These are phyloP conservation scores for Tetraselmis striata DNA, from an alignment of 139 green algal species.

Conservation along the genomic window DNA sequence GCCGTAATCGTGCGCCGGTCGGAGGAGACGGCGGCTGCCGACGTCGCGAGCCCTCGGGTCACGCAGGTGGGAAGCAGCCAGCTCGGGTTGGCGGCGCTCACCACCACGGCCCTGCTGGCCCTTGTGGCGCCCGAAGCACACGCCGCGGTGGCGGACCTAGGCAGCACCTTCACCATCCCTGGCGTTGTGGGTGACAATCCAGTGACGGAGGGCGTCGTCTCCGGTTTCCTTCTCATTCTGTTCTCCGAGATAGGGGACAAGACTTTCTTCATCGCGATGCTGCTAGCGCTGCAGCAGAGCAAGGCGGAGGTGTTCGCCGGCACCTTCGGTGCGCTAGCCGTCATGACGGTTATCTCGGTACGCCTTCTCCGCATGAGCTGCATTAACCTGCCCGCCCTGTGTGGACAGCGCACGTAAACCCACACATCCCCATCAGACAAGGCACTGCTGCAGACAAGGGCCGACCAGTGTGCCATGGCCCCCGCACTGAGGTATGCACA, in stretches of 20 bases:
- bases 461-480: no score
- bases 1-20: no score
- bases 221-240: constrained; percentile 90
- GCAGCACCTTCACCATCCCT: background rate
- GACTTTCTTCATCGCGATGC: constrained; percentile 97
- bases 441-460: no score
- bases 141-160: background rate
- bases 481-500: background rate
- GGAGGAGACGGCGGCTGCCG: no score
- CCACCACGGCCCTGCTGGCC: background rate
- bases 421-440: no score
- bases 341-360: constrained; percentile 97
- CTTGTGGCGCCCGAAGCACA: background rate
- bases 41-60: no score
- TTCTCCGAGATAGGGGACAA: constrained; percentile 98
- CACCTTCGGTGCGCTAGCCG: constrained; percentile 88
- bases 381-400: no score
- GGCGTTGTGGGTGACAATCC: background rate
- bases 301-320: constrained; percentile 77
- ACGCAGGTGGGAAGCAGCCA: no score
- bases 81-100: no score
- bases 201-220: constrained; percentile 65
- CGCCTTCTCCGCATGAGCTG: constrained; percentile 24
- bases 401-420: no score
- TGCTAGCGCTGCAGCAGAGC: constrained; percentile 68